Evolutionary conservation across 768 basidiomycete genomes (phyloP), one percentile per base, ranked within the genome.

Genomic region (Sporobolomyces phaffii): DNA sequence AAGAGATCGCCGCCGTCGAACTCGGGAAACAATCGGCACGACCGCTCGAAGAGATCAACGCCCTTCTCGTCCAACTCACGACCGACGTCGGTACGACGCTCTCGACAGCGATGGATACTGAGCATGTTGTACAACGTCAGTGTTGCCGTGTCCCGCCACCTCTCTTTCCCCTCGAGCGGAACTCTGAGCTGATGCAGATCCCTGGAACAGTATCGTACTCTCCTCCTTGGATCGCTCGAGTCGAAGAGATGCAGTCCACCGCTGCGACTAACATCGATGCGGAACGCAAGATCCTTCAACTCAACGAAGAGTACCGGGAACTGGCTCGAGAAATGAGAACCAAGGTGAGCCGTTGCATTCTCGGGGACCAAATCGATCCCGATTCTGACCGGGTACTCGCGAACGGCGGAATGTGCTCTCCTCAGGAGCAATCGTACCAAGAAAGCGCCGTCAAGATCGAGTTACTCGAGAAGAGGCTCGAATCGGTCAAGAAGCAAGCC

Each of bases 361-460:
- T 11, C 24, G 48, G 44, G n/a, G 11, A 7, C 13, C n/a, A n/a
- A n/a, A n/a, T n/a, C n/a, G n/a, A n/a, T n/a, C n/a, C n/a, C n/a
- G n/a, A n/a, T n/a, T n/a, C n/a, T n/a, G n/a, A n/a, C n/a, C n/a
- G n/a, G n/a, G n/a, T n/a, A n/a, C n/a, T n/a, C n/a, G n/a, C n/a
- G n/a, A n/a, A n/a, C n/a, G n/a, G n/a, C n/a, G n/a, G n/a, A n/a
- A n/a, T n/a, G n/a, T n/a, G n/a, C n/a, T n/a, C n/a, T n/a, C n/a
- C n/a, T n/a, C 86, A 90, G 79, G 96, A 98, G 68, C 91, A 96
- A 81, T 82, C 78, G 29, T 86, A 91, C 40, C 91, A 97, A 77
- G 96, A 98, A 75, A 81, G 86, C 7, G 80, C 81, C 3, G 92
- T 97, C 61, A 97, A 93, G 81, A 91, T 97, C 62, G 91, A 97